phyloP scores from a whole-genome alignment of 768 basidiomycete species.

The Lentinula boryana region DNA sequence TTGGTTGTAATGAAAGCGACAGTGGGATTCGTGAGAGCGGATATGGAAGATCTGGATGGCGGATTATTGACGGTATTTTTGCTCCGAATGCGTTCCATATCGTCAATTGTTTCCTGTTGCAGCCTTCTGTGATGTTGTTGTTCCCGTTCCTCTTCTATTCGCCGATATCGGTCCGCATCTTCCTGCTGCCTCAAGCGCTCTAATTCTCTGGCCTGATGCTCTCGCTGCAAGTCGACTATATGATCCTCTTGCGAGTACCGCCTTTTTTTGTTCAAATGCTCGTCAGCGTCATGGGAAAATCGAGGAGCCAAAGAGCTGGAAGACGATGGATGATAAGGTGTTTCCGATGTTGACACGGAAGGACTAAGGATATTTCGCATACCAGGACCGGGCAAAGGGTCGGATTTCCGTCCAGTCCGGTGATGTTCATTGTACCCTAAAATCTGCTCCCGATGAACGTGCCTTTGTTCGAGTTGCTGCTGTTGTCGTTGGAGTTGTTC shows the following conservation, averaged over 20 bases:
- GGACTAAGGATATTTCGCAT: constrained; percentile 2
- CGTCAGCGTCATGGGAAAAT: not conserved
- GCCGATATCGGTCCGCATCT: not conserved
- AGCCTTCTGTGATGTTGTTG: not conserved
- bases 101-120: not conserved
- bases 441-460: constrained; percentile 6
- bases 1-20: not conserved
- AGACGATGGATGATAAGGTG: constrained; percentile 4
- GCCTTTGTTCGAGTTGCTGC: constrained; percentile 4
- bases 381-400: constrained; percentile 5
- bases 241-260: constrained; percentile 26
- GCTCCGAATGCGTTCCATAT: not conserved
- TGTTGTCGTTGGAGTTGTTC: constrained; percentile 6
- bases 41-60: not conserved
- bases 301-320: constrained; percentile 13
- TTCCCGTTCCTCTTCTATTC: not conserved
- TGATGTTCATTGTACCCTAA: not conserved
- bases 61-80: not conserved
- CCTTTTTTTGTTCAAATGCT: constrained; percentile 30
- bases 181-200: not conserved
- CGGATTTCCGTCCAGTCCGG: constrained; percentile 6
- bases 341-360: not conserved
- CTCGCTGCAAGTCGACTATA: constrained; percentile 21
- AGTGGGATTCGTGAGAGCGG: constrained; percentile 1
- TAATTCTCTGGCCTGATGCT: not conserved